phyloP scores from a whole-genome alignment of 176 grass and related monocot species.

The Oryza glaberrima region DNA sequence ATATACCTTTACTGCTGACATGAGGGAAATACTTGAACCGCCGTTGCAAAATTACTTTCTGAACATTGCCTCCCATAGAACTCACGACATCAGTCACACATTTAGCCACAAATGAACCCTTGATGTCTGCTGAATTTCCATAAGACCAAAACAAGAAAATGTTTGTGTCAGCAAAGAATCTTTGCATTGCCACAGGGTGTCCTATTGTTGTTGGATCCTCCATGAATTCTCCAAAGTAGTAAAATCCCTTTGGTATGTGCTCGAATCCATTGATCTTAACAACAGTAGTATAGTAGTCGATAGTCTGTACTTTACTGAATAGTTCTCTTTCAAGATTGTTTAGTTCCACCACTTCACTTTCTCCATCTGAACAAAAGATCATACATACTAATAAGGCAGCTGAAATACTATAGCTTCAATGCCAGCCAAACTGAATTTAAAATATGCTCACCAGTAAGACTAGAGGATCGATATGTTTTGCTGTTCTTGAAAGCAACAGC shows the following conservation, averaged over 20 bases:
- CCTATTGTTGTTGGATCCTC: constrained; percentile 72
- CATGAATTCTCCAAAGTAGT: constrained; percentile 76
- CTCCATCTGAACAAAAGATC: constrained; percentile 47
- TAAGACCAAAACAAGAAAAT: constrained; percentile 87
- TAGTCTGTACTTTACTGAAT: constrained; percentile 67
- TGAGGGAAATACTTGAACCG: constrained; percentile 80
- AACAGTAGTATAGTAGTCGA: constrained; percentile 79
- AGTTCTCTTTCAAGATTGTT: constrained; percentile 69
- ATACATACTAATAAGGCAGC: constrained; percentile 32
- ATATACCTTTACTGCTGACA: constrained; percentile 66
- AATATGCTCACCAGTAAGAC: constrained; percentile 52
- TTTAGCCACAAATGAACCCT: constrained; percentile 55
- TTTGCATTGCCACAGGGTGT: constrained; percentile 77
- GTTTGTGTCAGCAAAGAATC: constrained; percentile 64
- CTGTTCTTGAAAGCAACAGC: constrained; percentile 61
- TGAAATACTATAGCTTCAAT: constrained; percentile 26
- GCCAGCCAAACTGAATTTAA: constrained; percentile 14
- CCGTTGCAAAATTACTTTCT: constrained; percentile 68
- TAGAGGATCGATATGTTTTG: constrained; percentile 68
- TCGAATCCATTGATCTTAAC: constrained; percentile 68
- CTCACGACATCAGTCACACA: constrained; percentile 55
- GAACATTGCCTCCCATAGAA: constrained; percentile 59
- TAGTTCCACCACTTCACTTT: constrained; percentile 67
- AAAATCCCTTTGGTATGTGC: constrained; percentile 69
- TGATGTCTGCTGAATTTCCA: constrained; percentile 69